phyloP scores from a whole-genome alignment of 176 grass and related monocot genomes.

The Tillandsia fasciculata region DNA sequence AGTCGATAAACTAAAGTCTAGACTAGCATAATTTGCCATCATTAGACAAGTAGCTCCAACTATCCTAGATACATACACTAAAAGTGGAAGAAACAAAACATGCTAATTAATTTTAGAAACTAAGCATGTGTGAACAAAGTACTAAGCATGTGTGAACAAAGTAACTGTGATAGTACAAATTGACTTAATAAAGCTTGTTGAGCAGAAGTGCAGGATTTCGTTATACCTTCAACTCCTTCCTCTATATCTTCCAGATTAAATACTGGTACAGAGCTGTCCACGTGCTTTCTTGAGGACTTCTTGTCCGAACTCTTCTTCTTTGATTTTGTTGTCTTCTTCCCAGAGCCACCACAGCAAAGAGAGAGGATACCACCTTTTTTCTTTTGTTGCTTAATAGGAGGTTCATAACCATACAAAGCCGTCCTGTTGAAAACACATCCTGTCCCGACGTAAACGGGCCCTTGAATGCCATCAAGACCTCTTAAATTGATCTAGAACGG shows the following conservation, averaged over 20 bases:
- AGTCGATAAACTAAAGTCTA: neutral
- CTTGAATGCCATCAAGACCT: slow-evolving; percentile 95
- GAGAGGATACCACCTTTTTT: slow-evolving; percentile 50
- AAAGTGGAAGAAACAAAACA: neutral
- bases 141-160: neutral
- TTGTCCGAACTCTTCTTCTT: slow-evolving; percentile 70
- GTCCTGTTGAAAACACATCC: slow-evolving; percentile 98
- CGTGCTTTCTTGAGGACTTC: slow-evolving; percentile 80
- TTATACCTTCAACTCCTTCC: slow-evolving; percentile 89
- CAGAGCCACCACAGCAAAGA: slow-evolving; percentile 49
- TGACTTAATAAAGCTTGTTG: neutral
- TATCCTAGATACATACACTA: neutral
- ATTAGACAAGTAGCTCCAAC: neutral
- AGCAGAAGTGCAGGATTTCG: slow-evolving; percentile 10
- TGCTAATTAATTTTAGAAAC: neutral
- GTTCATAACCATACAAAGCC: slow-evolving; percentile 94
- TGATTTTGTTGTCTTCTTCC: slow-evolving; percentile 62
- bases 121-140: neutral
- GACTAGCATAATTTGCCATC: neutral
- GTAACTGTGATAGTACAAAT: neutral
- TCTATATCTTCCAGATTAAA: slow-evolving; percentile 99
- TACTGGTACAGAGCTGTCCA: slow-evolving; percentile 75
- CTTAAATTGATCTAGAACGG: slow-evolving; percentile 82
- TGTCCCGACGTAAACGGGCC: slow-evolving; percentile 93
- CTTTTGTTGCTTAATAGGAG: slow-evolving; percentile 57